Evolutionary conservation across 768 basidiomycete species (phyloP).

Genomic region (Boletus reticuloceps): DNA sequence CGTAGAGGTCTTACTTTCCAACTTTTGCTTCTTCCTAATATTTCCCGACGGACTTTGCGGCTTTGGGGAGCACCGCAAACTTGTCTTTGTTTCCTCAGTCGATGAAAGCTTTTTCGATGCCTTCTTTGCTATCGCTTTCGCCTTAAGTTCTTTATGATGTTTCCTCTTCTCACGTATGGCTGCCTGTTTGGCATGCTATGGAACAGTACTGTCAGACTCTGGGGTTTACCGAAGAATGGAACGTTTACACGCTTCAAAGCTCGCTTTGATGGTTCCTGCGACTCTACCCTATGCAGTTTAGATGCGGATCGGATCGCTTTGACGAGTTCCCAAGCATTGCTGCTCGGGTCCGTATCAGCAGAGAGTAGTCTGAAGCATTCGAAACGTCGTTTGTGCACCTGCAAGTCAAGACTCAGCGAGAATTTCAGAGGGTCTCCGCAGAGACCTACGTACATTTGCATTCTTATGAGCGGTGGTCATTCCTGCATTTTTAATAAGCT

Average conservation of each 20-base stretch:
- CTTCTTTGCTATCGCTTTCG: constrained; percentile 40
- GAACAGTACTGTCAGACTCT: not conserved
- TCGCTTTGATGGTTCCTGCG: constrained; percentile 49
- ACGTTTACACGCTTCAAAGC: constrained; percentile 58
- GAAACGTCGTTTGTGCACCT: constrained; percentile 67
- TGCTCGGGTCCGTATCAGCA: constrained; percentile 36
- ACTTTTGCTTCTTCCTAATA: constrained; percentile 17
- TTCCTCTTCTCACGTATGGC: constrained; percentile 46
- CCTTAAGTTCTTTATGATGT: constrained; percentile 45
- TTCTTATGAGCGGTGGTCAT: constrained; percentile 57
- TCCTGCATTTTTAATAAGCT: constrained; percentile 56
- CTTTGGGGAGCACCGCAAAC: not conserved
- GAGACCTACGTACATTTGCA: constrained; percentile 56
- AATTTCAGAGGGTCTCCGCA: not conserved
- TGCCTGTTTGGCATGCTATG: constrained; percentile 47
- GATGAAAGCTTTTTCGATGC: constrained; percentile 2
- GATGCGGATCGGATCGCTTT: constrained; percentile 9
- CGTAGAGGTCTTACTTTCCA: not conserved
- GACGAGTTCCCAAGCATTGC: constrained; percentile 48
- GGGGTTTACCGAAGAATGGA: not conserved
- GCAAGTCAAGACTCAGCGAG: not conserved
- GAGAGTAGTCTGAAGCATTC: constrained; percentile 48
- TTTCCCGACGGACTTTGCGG: constrained; percentile 1
- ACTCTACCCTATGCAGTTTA: not conserved
- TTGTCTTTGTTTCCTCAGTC: not conserved